Base-by-base conservation (phyloP, 768 basidiomycete species). In the Neoboletus magnificus region DNA sequence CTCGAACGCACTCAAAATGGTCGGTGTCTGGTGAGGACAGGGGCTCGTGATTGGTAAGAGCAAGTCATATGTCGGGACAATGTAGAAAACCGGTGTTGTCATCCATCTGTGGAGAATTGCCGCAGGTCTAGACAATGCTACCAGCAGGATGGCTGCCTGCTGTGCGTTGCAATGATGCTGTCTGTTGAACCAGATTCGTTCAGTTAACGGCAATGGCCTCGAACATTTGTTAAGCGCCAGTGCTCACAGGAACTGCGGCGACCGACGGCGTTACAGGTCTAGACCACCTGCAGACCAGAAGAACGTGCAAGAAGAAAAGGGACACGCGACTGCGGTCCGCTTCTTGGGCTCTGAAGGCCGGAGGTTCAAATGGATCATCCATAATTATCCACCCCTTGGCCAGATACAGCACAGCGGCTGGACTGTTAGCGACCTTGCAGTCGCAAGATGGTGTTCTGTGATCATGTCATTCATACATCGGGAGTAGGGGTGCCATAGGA, bases 91-190 rank as follows among this genome's bases (percentile, higher is more conserved):
- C 29, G 16, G 10, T 3, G 9, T 29, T 49, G 12, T 32, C 57
- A 29, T 44, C 30, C 12, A 35, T 22, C n/a, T 18, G 27, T 20
- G 23, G 22, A 33, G 36, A 11, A 30, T 8, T 27, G 32, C 30
- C 22, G 16, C 15, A 27, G 47, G 57, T 54, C 64, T 63, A 23
- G 63, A 56, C 57, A 30, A 43, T 30, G 46, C 4, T 10, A 60
- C 47, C 48, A 22, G 4, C 15, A 49, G 22, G 30, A 29, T 39
- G 50, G 57, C 40, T 20, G 25, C 50, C n/a, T 54, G 64, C 54
- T 48, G 49, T 52, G 50, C 30, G 23, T 27, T 47, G 29, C 35
- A 15, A 9, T 32, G 36, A 7, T 29, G 30, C 3, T 20, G 15
- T 9, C 6, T 6, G 49, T 30, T 20, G 25, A 3, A 37, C 30